A percentile compares a stretch with the other conserved stretches of the same genome.
These are phyloP conservation scores for Avena insularis DNA, from an alignment of 176 grass and related monocot species.

Conservation along the genomic window DNA sequence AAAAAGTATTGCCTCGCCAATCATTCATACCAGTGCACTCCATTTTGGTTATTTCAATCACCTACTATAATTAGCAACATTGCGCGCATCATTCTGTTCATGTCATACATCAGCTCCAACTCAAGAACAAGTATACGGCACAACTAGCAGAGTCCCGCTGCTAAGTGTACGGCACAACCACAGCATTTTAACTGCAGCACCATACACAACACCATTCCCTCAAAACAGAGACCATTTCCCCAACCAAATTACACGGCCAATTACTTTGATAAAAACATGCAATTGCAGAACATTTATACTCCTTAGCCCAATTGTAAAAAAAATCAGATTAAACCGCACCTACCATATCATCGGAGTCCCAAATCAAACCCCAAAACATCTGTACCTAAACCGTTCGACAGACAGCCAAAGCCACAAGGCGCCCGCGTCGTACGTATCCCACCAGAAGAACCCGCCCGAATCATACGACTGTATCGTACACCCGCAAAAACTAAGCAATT, in stretches of 20 bases:
- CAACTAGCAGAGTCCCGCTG: background rate
- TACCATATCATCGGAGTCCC: background rate
- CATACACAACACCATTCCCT: background rate
- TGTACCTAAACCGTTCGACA: background rate
- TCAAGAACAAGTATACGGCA: background rate
- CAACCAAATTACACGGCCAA: background rate
- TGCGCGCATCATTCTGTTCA: background rate
- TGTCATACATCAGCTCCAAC: background rate
- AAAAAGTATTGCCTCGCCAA: background rate
- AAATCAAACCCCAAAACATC: background rate
- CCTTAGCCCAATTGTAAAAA: background rate
- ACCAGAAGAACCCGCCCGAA: background rate
- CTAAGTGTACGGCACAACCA: background rate
- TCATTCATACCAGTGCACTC: background rate
- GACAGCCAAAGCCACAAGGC: background rate
- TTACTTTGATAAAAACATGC: background rate
- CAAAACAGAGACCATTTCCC: background rate
- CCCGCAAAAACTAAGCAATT: background rate
- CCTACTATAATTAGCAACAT: constrained; percentile 13
- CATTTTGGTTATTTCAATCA: background rate
- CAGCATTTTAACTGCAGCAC: background rate
- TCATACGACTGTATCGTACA: background rate
- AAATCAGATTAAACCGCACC: background rate
- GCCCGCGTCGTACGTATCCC: background rate
- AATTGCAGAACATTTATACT: background rate